Evolutionary conservation across 257 asterid genomes (phyloP), one percentile per base, ranked within the genome.

Genomic region (Primulina tabacum): DNA sequence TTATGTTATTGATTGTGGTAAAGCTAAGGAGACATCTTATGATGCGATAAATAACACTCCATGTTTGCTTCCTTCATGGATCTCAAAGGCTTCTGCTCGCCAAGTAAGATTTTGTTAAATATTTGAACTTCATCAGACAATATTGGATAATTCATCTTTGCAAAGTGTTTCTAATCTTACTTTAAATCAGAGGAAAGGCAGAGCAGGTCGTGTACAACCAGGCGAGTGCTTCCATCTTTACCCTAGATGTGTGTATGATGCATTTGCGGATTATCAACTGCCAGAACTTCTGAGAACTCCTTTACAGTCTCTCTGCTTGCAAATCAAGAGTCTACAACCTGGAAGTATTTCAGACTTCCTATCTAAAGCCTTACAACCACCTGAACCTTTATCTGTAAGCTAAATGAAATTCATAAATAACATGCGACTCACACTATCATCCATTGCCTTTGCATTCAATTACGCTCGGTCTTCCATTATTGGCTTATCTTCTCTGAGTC

Each of bases 181-280:
- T 73, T 26, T 72, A 75, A 65, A 56, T 76, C 81, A 92, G 98
- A 90, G 98, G 82, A 90, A 76, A 87, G 98, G 98, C 72, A 88
- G 98, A 75, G 98, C 98, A 40, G 98, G 98, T n/a, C 96, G 98
- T 78, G 98, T 92, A 76, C 98, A 92, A 79, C 85, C 97, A 38
- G 98, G 98, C 69, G 98, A 92, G 83, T 90, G 96, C 73, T 92
- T 85, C 83, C 98, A 87, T 83, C 96, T 92, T 71, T 92, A 92
- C 74, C 98, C 98, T 55, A 82, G 93, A 81, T 85, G 87, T 62
- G 95, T 92, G 61, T 81, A 85, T 83, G 92, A 92, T 75, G 88
- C 93, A 43, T 90, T 92, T 71, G 89, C 95, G 40, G 97, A 92
- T 76, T 92, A 90, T 86, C 97, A 92, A 76, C 72, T 90, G 86